Base-by-base conservation (phyloP, 441 rosid genomes). In the Erysimum pusillum region DNA sequence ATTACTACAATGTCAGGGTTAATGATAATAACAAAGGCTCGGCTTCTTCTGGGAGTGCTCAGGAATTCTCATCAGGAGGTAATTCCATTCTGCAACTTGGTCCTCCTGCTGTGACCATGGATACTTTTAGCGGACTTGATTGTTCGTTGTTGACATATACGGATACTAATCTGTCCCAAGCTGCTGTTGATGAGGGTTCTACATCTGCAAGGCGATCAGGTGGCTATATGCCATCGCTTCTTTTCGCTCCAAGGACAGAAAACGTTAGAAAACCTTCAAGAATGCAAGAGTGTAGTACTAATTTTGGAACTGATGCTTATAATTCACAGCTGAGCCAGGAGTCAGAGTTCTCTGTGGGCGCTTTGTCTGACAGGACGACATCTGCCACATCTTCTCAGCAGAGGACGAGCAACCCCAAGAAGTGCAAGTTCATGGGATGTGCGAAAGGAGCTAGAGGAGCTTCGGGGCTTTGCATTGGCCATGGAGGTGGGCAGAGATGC, bases 401-500 rank as follows among this genome's bases (percentile, higher is more conserved):
- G 31, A 85, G 85, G 78, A 66, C 78, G 11, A 73, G 81, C 74
- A 89, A 78, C 79, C 80, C 84, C 0, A 94, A 92, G 85, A 89
- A 86, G 77, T 94, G 97, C 79, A 90, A 82, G 78, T 87, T 86
- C 78, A 71, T 64, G 78, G 97, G 97, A 63, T 94, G 99, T 73
- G 61, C 77, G 4, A 94, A 94, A 85, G 96, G 97, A 71, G 97
- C 97, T 17, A 85, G 98, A 57, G 97, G 97, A 52, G 94, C 97
- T 17, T 86, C 94, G 3, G 98, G 97, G 61, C 89, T 91, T 6
- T 92, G 98, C 77, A 94, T 94, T 52, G 97, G 98, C 44, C 98
- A 94, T 57, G 97, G 97, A 52, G 98, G 98, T 0, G 98, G 97
- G 62, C 98, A 89, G 75, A 87, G 98, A 75, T 92, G 98, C 76